phyloP scores from a whole-genome alignment of 176 grass and related monocot genomes.

The Bromus sterilis region DNA sequence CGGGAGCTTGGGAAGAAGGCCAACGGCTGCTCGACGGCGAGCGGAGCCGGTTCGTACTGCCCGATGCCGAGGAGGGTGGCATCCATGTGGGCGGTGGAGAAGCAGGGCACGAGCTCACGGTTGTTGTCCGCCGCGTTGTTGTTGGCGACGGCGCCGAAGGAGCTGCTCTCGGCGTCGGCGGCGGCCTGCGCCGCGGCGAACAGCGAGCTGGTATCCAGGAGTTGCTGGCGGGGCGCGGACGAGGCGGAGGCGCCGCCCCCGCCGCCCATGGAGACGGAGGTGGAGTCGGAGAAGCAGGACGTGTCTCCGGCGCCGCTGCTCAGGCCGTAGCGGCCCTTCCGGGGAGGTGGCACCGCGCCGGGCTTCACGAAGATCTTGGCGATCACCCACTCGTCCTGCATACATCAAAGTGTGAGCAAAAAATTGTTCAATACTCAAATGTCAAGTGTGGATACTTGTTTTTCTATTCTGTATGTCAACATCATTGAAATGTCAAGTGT shows the following conservation, averaged over 20 bases:
- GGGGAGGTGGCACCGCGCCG: not conserved
- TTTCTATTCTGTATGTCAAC: no score
- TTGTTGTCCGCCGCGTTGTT: constrained; percentile 19
- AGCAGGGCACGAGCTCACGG: constrained; percentile 98
- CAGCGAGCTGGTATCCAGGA: constrained; percentile 24
- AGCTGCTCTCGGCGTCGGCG: constrained; percentile 22
- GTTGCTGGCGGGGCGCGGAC: constrained; percentile 35
- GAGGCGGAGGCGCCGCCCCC: constrained; percentile 37
- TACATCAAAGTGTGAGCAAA: not conserved
- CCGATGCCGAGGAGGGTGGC: constrained; percentile 30
- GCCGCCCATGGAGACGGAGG: constrained; percentile 43
- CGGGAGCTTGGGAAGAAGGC: constrained; percentile 41
- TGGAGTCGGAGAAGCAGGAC: constrained; percentile 61
- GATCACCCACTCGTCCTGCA: constrained; percentile 95
- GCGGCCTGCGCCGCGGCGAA: not conserved
- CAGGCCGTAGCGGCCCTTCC: constrained; percentile 47
- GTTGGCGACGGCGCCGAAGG: constrained; percentile 18
- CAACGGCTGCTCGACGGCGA: constrained; percentile 15
- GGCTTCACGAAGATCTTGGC: constrained; percentile 75
- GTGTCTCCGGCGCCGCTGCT: not conserved
- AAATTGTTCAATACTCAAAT: not conserved
- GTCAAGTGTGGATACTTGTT: no score
- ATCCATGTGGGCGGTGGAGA: constrained; percentile 59
- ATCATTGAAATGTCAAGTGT: no score
- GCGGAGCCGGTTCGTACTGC: constrained; percentile 26